Conservation (phyloP, 2,329 filamentous ascomycete species). For the Colletotrichum trifolii region DNA sequence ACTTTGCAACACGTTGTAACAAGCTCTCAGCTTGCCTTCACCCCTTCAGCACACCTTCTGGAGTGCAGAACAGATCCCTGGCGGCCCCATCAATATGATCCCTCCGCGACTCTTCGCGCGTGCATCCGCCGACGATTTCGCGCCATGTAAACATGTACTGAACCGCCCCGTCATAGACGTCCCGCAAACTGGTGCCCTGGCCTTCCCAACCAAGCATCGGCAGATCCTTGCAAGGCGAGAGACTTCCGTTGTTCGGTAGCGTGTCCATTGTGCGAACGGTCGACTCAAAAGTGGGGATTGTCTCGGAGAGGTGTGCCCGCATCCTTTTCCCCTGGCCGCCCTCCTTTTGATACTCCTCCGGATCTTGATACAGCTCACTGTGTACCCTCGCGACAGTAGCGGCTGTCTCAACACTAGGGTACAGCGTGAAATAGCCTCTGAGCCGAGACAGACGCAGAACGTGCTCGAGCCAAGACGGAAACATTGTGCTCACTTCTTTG, state of each 20-base stretch:
- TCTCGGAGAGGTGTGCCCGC: slow-evolving; percentile 41
- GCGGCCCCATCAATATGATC: slow-evolving; percentile 52
- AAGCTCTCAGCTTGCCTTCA: slow-evolving; percentile 41
- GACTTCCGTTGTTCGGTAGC: slow-evolving; percentile 54
- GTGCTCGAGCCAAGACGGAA: slow-evolving; percentile 83
- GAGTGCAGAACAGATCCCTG: slow-evolving; percentile 73
- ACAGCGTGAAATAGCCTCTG: slow-evolving; percentile 82
- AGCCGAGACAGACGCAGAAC: slow-evolving; percentile 79
- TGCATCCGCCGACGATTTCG: slow-evolving; percentile 74
- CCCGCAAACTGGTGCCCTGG: slow-evolving; percentile 50
- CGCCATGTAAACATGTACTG: slow-evolving; percentile 71
- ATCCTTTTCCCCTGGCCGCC: slow-evolving; percentile 38
- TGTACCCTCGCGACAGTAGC: slow-evolving; percentile 77
- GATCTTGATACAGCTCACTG: slow-evolving; percentile 76
- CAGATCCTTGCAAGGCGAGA: slow-evolving; percentile 58
- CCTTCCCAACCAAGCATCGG: slow-evolving; percentile 76
- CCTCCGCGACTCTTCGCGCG: slow-evolving; percentile 43
- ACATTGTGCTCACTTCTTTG: slow-evolving; percentile 73
- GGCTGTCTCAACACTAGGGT: slow-evolving; percentile 71
- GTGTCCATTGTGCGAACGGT: slow-evolving; percentile 59
- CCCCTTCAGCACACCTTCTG: slow-evolving; percentile 38
- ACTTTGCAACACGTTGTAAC: too few relatives aligned
- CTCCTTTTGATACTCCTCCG: slow-evolving; percentile 71
- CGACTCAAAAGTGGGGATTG: slow-evolving; percentile 45
- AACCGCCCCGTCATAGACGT: slow-evolving; percentile 56